A percentile compares a stretch with the other conserved stretches of the same genome.
These are phyloP conservation scores for Tardiomyces digboiensis DNA, from an alignment of 1,139 yeast genomes.

Conservation along the genomic window DNA sequence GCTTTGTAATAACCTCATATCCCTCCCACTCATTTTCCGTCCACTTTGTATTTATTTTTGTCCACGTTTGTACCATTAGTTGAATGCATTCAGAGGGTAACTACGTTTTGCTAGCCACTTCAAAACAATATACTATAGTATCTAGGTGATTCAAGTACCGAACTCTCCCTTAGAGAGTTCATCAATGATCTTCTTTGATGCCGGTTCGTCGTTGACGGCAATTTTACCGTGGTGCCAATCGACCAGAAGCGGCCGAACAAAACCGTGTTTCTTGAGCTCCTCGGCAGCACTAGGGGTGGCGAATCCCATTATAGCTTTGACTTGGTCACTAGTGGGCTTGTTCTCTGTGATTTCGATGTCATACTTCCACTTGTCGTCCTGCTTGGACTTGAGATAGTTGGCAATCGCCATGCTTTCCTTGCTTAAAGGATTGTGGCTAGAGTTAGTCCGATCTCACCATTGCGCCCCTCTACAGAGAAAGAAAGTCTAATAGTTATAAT, in stretches of 20 bases:
- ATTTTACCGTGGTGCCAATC: constrained; percentile 28
- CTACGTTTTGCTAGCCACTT: too few relatives aligned
- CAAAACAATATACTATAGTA: not conserved
- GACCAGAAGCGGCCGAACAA: constrained; percentile 26
- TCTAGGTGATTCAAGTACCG: not conserved
- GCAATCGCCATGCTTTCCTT: constrained; percentile 18
- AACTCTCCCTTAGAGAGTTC: constrained; percentile 12
- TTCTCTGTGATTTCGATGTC: constrained; percentile 24
- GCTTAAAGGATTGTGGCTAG: constrained; percentile 8
- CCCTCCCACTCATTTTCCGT: not conserved
- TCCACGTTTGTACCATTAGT: constrained; percentile 1
- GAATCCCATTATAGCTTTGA: constrained; percentile 13
- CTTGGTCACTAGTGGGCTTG: constrained; percentile 25
- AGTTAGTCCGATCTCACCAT: constrained; percentile 9
- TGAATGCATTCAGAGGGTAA: not conserved
- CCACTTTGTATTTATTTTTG: not conserved
- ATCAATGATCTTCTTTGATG: constrained; percentile 26
- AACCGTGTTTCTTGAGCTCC: constrained; percentile 7
- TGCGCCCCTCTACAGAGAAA: constrained; percentile 11
- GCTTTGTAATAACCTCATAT: not conserved
- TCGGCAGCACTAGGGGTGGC: constrained; percentile 8
- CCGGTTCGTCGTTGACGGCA: constrained; percentile 29
- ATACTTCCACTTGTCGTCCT: constrained; percentile 17
- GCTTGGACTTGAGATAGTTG: constrained; percentile 13
- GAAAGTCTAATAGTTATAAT: too few relatives aligned